These are phyloP conservation scores for Pseudogymnoascus sp. DNA, from an alignment of 2,329 filamentous ascomycete genomes.

Conservation along the genomic window DNA sequence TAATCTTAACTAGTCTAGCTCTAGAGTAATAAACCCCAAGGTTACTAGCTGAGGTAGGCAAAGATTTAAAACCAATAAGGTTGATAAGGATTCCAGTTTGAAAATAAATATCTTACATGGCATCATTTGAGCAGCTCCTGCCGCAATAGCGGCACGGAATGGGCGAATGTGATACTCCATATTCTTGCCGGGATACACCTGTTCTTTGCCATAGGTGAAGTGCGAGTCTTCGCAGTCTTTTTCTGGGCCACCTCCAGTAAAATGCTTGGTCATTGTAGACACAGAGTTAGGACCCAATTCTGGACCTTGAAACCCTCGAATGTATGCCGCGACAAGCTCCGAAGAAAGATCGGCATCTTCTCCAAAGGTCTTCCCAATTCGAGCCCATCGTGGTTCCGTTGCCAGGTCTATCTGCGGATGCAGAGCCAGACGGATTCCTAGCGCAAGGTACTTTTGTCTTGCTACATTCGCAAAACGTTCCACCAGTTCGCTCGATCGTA, in stretches of 20 bases:
- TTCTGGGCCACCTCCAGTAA: too few relatives aligned
- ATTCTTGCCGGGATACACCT: slow-evolving; percentile 41
- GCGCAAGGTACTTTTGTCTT: slow-evolving; percentile 32
- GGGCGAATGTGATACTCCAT: slow-evolving; percentile 42
- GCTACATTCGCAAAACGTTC: slow-evolving; percentile 41
- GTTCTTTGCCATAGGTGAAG: too few relatives aligned
- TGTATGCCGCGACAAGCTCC: not conserved
- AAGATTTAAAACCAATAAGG: too few relatives aligned
- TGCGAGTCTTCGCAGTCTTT: too few relatives aligned
- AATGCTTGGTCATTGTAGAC: too few relatives aligned
- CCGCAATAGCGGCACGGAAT: slow-evolving; percentile 42
- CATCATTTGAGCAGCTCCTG: slow-evolving; percentile 44
- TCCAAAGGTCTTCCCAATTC: slow-evolving; percentile 38
- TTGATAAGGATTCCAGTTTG: too few relatives aligned
- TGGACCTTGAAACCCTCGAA: too few relatives aligned
- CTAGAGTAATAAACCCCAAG: too few relatives aligned
- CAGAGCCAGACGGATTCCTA: slow-evolving; percentile 36
- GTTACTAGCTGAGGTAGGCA: too few relatives aligned
- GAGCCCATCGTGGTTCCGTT: slow-evolving; percentile 44
- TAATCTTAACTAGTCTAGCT: too few relatives aligned
- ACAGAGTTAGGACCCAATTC: too few relatives aligned
- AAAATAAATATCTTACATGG: slow-evolving; percentile 24
- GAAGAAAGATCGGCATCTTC: slow-evolving; percentile 38
- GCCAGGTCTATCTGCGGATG: slow-evolving; percentile 44
- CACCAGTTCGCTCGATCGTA: slow-evolving; percentile 37